Conservation (phyloP, 2,329 filamentous ascomycete genomes). For the Beauveria varroae region DNA sequence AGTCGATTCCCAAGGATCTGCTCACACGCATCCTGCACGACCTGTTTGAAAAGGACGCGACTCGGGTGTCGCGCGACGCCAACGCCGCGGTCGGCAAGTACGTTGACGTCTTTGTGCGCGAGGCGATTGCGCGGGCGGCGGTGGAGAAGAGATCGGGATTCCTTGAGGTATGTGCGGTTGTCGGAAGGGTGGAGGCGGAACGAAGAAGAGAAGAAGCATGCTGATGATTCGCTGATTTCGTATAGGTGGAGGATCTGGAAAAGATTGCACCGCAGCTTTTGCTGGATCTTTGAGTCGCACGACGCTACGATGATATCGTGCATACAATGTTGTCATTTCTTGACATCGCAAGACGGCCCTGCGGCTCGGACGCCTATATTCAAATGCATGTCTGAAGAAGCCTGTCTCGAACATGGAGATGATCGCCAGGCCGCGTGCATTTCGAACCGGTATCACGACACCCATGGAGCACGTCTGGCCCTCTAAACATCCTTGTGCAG, state of each 20-base stretch:
- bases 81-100: conserved; percentile 74
- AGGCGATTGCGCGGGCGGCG: conserved; percentile 74
- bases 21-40: conserved; percentile 72
- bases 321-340: background rate
- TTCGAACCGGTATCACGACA: too few species aligned
- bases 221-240: background rate
- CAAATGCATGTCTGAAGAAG: background rate
- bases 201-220: background rate
- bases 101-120: conserved; percentile 82
- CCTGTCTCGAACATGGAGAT: background rate
- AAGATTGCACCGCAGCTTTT: conserved; percentile 78
- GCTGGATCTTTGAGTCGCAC: conserved; percentile 63
- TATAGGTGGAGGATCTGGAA: conserved; percentile 78
- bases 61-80: conserved; percentile 68
- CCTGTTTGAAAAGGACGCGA: conserved; percentile 65
- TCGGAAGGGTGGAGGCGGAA: background rate
- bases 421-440: too few species aligned
- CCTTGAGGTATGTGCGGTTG: conserved; percentile 51
- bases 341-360: background rate
- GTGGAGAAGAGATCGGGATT: conserved; percentile 64
- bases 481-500: too few species aligned
- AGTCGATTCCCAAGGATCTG: conserved; percentile 62
- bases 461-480: too few species aligned
- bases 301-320: background rate
- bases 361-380: too few species aligned